phyloP scores from a whole-genome alignment of 2,329 filamentous ascomycete species.

The Cytospora piceicola region DNA sequence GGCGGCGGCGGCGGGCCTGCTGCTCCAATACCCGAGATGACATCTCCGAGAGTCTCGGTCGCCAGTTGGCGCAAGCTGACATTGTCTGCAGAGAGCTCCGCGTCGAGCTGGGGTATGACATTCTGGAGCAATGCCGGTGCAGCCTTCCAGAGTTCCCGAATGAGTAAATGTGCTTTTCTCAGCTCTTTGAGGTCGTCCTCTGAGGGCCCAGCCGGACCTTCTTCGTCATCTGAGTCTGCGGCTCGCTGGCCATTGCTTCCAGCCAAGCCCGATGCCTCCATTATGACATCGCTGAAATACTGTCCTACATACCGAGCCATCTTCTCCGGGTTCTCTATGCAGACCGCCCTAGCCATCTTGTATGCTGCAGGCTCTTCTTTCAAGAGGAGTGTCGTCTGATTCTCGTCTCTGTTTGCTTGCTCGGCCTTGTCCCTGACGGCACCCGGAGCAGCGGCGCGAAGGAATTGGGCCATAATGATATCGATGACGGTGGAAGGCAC shows the following conservation, averaged over 20 bases:
- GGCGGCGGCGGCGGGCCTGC: constrained; percentile 79
- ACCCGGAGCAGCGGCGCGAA: constrained; percentile 78
- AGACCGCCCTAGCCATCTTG: constrained; percentile 94
- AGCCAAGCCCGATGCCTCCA: constrained; percentile 74
- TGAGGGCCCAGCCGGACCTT: constrained; percentile 64
- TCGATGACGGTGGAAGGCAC: constrained; percentile 85
- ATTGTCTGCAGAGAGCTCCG: constrained; percentile 89
- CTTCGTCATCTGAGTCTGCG: constrained; percentile 68
- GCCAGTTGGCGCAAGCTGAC: constrained; percentile 83
- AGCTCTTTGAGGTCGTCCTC: constrained; percentile 87
- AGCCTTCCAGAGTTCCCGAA: constrained; percentile 92
- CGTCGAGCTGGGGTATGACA: constrained; percentile 90
- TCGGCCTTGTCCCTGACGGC: constrained; percentile 62
- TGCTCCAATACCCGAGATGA: constrained; percentile 90
- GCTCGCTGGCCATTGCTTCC: constrained; percentile 62
- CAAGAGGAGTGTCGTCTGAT: constrained; percentile 79
- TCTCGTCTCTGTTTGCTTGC: constrained; percentile 65
- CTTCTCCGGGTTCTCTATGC: constrained; percentile 85
- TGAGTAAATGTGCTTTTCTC: constrained; percentile 83
- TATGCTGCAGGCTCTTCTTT: constrained; percentile 93
- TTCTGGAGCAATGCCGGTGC: constrained; percentile 87
- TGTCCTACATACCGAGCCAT: constrained; percentile 94
- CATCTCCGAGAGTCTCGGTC: constrained; percentile 92
- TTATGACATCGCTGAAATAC: constrained; percentile 96
- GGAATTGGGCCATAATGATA: constrained; percentile 92